Evolutionary conservation across 1,284 basidiomycete species (phyloP), one percentile per base, ranked within the genome.

Genomic region (Cronartium quercuum): DNA sequence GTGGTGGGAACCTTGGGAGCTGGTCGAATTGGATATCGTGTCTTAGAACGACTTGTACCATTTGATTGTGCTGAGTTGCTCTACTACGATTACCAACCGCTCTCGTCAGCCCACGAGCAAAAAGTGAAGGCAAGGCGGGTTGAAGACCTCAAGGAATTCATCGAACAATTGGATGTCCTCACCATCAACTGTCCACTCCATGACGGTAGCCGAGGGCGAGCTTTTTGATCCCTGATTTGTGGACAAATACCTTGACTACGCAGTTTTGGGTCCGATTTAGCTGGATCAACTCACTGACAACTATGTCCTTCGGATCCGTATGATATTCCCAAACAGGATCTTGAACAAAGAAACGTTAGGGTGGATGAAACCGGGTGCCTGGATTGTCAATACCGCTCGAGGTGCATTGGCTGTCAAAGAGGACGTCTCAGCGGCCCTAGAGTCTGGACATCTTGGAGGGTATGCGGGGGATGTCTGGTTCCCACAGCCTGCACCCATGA

Each of bases 341-440:
- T 76, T 77, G 80, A 91, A 93, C 84, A 86, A 87, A 58, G 91
- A 94, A 51, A 87, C 91, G 66, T 85, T 98, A 79, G 86, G 87
- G 81, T 89, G 91, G 84, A 91, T 96, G 87, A 96, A 97, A 87
- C 90, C 90, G 80, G 86, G 85, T 38, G 86, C 90, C n/a, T 94
- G 90, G 90, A 86, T 94, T 78, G 88, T 95, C 81, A 94, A 95
- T 87, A 94, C 92, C 40, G 93, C 93, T 58, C 91, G 92, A 79
- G 94, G 94, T 62, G 94, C 94, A 66, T 94, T 97, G 80, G 91
- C 89, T 82, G 89, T 92, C 83, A 88, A 88, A 77, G 86, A 91
- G 77, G 92, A 88, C 62, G 88, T 96, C 76, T 88, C 88, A 10
- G 87, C 83, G 0, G 92, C 93, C 10, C 83, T 97, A 77, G 86